Base-by-base conservation (phyloP, 208 protist genomes). In the Herpetomonas tarakana region DNA sequence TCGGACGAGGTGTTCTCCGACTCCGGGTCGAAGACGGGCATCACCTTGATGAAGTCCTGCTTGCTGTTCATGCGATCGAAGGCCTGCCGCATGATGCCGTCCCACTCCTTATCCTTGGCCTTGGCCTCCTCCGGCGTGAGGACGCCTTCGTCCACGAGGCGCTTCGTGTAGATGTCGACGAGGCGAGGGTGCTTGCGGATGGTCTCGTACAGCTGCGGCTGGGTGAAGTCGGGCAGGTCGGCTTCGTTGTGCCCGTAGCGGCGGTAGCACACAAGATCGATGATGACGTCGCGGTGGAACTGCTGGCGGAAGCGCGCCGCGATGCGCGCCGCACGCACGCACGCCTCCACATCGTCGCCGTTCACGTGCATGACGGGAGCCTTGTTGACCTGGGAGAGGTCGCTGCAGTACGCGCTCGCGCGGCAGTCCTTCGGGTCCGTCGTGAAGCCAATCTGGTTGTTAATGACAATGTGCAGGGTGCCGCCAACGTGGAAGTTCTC, bases 371-470 rank as follows among this genome's bases (percentile, higher is more conserved):
- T 87, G 25, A 99, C 91, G 21, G 98, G 98, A 2, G 91, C 88
- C 59, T 87, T 84, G 85, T 97, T 88, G 30, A 93, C 81, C 74
- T 98, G 98, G 9, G 92, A 90, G 14, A 99, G 71, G 73, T 99
- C 98, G 18, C 95, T 98, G 81, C 96, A 98, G 80, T 99, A 99
- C 19, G 84, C 84, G 31, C 93, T 96, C 4, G 93, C 93, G 41
- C 97, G 91, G 26, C 84, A 79, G 50, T 92, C 78, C 59, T 68
- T 81, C 44, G 97, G 94, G 77, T 98, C 87, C 2, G 98, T 98
- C 18, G 98, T 99, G 86, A 99, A 99, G 65, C 97, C 96, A 64
- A 99, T 97, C 82, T 98, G 96, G 79, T 99, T 99, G 86, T 99
- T 99, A 46, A 99, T 92, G 38, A 99, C 89, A 50, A 99, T 90